Percentiles rank a stretch among this genome's conserved stretches.
Conservation (phyloP, 75 land plant genomes). For the Pseudotsuga menziesii region DNA sequence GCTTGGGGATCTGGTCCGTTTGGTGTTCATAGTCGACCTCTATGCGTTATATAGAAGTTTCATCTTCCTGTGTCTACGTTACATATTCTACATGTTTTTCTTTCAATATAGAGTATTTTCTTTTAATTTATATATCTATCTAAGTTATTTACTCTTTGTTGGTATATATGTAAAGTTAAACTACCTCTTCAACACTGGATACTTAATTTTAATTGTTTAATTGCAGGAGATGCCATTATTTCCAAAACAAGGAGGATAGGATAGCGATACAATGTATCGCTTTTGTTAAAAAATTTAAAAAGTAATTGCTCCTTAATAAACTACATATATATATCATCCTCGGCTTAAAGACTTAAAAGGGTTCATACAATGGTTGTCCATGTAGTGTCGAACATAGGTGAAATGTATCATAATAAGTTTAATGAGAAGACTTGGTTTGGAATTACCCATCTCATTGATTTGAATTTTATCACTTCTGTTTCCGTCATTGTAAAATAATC, state of each 20-base stretch:
- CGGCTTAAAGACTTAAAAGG: conserved; percentile 91
- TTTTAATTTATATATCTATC: too few species aligned
- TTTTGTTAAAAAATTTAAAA: background rate
- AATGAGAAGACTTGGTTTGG: conserved; percentile 76
- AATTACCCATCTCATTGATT: background rate
- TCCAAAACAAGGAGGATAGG: too few species aligned
- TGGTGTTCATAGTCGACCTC: too few species aligned
- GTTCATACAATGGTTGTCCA: conserved; percentile 93
- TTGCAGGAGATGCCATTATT: too few species aligned
- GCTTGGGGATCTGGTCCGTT: too few species aligned
- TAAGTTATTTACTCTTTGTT: background rate
- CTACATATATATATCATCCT: conserved; percentile 81
- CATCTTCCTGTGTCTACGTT: too few species aligned
- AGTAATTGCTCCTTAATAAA: background rate
- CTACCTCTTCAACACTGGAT: background rate
- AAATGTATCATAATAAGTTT: conserved; percentile 81
- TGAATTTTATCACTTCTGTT: background rate
- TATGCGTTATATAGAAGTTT: too few species aligned
- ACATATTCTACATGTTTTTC: too few species aligned
- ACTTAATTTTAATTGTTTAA: too few species aligned
- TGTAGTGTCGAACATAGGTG: conserved; percentile 72
- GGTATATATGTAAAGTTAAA: background rate
- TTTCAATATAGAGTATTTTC: too few species aligned
- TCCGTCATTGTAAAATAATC: background rate
- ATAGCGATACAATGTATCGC: too few species aligned